These are phyloP conservation scores for Didymella lethalis DNA, from an alignment of 2,329 filamentous ascomycete species.

Conservation along the genomic window DNA sequence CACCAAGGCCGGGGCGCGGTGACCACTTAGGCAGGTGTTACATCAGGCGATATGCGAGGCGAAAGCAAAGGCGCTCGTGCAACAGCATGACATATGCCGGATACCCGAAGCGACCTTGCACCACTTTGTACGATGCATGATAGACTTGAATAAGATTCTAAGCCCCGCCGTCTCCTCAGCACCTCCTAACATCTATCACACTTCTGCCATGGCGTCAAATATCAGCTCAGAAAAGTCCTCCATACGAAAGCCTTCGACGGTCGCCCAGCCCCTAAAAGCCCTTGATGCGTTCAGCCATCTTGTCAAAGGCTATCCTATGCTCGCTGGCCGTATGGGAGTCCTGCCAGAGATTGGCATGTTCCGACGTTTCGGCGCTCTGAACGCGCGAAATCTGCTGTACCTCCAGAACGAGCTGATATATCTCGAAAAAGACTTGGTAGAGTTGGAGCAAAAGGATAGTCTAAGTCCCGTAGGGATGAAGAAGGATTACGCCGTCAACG, in stretches of 20 bases:
- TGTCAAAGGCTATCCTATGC: constrained; percentile 22
- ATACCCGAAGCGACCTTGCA: background rate
- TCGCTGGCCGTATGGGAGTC: constrained; percentile 20
- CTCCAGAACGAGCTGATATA: too few species aligned
- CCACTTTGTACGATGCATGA: background rate
- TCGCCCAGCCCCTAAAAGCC: background rate
- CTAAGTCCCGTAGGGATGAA: too few species aligned
- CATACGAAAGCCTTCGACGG: background rate
- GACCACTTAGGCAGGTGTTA: background rate
- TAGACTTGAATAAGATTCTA: background rate
- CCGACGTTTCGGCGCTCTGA: too few species aligned
- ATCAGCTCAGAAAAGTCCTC: background rate
- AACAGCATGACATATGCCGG: background rate
- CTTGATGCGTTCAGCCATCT: background rate
- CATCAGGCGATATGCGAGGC: background rate
- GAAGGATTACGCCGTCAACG: too few species aligned
- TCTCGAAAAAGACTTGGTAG: too few species aligned
- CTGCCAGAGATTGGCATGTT: constrained; percentile 15
- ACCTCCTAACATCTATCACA: background rate
- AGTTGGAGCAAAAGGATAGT: too few species aligned
- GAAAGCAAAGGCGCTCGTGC: background rate
- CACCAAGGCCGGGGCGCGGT: too few species aligned
- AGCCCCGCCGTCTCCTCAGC: background rate
- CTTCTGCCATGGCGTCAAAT: background rate
- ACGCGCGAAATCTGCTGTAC: too few species aligned